Evolutionary conservation across 2,329 filamentous ascomycete genomes (phyloP).

Genomic region (Cryphonectria carpinicola): DNA sequence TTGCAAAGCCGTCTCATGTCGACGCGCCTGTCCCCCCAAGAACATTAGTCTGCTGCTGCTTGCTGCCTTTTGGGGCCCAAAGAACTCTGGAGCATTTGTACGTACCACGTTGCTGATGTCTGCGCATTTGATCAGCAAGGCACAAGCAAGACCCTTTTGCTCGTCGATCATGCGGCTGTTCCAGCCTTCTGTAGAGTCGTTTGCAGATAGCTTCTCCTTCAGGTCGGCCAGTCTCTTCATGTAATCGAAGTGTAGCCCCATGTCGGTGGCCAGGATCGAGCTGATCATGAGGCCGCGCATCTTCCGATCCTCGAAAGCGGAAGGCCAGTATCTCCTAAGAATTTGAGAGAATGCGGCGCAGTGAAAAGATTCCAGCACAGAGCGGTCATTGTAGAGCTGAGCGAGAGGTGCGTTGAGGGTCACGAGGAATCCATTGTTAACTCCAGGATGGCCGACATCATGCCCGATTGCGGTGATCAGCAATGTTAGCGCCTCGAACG

Average conservation of each 20-base stretch:
- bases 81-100: not conserved
- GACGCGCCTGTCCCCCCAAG: conserved; percentile 67
- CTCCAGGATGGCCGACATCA: conserved; percentile 94
- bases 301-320: conserved; percentile 74
- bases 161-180: conserved; percentile 75
- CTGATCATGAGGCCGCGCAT: conserved; percentile 94
- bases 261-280: conserved; percentile 96
- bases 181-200: conserved; percentile 72
- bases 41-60: conserved; percentile 31
- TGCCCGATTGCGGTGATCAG: conserved; percentile 97
- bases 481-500: conserved; percentile 86
- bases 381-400: conserved; percentile 95
- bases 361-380: conserved; percentile 95
- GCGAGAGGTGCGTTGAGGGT: conserved; percentile 90
- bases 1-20: conserved; percentile 77
- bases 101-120: conserved; percentile 97
- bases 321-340: conserved; percentile 87
- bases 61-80: too few species aligned
- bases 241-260: conserved; percentile 96
- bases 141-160: conserved; percentile 80
- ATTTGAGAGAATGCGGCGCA: conserved; percentile 98
- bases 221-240: conserved; percentile 86
- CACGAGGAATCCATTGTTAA: conserved; percentile 96
- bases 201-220: conserved; percentile 75
- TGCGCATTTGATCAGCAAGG: conserved; percentile 93